Percentiles rank a stretch among this genome's conserved stretches.
Conservation (phyloP, 768 basidiomycete species). For the Saitozyma podzolica region DNA sequence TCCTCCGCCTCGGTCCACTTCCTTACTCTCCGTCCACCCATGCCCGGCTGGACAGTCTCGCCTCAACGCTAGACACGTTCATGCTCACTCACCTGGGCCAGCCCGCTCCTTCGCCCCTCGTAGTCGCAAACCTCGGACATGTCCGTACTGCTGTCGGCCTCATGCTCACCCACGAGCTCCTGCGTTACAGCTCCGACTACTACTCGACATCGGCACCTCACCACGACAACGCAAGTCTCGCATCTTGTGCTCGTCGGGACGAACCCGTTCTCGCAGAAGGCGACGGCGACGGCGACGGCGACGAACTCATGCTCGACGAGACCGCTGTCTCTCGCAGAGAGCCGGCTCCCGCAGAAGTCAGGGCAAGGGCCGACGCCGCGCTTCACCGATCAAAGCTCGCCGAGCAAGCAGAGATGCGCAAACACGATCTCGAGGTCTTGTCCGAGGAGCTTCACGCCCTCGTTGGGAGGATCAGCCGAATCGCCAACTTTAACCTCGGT, state of each 20-base stretch:
- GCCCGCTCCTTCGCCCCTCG: slow-evolving; percentile 8
- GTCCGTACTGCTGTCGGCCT: slow-evolving; percentile 6
- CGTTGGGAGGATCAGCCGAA: slow-evolving; percentile 27
- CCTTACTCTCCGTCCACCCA: background rate
- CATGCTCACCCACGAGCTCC: slow-evolving; percentile 17
- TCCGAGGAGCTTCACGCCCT: slow-evolving; percentile 20
- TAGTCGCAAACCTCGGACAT: background rate
- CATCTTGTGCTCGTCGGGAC: background rate
- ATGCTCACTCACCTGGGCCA: slow-evolving; percentile 6
- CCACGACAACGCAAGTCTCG: background rate
- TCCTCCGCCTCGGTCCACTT: slow-evolving; percentile 9
- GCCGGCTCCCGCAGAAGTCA: background rate
- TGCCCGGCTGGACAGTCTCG: background rate
- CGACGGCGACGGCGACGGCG: background rate
- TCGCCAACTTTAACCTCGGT: slow-evolving; percentile 36
- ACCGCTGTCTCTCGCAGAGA: background rate
- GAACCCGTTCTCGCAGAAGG: background rate
- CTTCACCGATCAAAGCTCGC: slow-evolving; percentile 1
- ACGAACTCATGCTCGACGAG: background rate
- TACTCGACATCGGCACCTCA: background rate
- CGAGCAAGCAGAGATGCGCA: slow-evolving; percentile 14
- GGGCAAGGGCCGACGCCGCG: background rate
- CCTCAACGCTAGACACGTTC: slow-evolving; percentile 8
- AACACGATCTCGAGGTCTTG: slow-evolving; percentile 14
- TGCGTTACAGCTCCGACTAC: slow-evolving; percentile 5